Evolutionary conservation across 768 basidiomycete genomes (phyloP).

Genomic region (Pholiota molesta): DNA sequence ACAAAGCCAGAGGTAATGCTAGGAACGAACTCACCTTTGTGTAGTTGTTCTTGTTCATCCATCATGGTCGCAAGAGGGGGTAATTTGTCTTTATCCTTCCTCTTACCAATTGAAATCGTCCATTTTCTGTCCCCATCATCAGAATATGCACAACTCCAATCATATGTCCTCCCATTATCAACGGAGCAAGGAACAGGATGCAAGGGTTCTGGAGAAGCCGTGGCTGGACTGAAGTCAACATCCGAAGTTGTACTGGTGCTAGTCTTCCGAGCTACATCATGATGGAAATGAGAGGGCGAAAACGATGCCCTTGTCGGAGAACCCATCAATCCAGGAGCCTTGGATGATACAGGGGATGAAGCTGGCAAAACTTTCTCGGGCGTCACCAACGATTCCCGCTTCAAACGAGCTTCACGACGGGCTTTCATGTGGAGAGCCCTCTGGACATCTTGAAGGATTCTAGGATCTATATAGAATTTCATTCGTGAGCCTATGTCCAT

Average conservation of each 20-base stretch:
- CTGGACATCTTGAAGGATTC: conserved; percentile 79
- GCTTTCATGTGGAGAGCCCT: conserved; percentile 75
- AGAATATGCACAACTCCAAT: conserved; percentile 64
- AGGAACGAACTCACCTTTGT: conserved; percentile 48
- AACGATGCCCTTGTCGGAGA: conserved; percentile 28
- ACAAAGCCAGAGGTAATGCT: background rate
- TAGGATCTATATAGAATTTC: conserved; percentile 56
- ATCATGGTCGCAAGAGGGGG: conserved; percentile 46
- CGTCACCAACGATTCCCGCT: conserved; percentile 24
- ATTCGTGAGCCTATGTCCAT: background rate
- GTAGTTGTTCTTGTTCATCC: conserved; percentile 61
- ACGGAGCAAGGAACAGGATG: conserved; percentile 74
- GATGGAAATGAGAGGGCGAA: conserved; percentile 22
- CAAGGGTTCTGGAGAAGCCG: conserved; percentile 35
- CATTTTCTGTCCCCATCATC: conserved; percentile 70
- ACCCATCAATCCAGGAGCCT: conserved; percentile 27
- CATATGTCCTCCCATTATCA: conserved; percentile 70
- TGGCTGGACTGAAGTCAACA: conserved; percentile 73
- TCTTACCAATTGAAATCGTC: conserved; percentile 59
- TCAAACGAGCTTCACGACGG: conserved; percentile 68
- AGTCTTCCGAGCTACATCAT: conserved; percentile 23
- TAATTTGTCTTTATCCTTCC: conserved; percentile 56
- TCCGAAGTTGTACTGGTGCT: conserved; percentile 43
- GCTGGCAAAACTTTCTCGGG: conserved; percentile 16
- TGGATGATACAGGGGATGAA: conserved; percentile 21